Percentiles rank a stretch among this genome's conserved stretches.
Conservation (phyloP, 331 rosid genomes). For the Pyracantha coccinea region DNA sequence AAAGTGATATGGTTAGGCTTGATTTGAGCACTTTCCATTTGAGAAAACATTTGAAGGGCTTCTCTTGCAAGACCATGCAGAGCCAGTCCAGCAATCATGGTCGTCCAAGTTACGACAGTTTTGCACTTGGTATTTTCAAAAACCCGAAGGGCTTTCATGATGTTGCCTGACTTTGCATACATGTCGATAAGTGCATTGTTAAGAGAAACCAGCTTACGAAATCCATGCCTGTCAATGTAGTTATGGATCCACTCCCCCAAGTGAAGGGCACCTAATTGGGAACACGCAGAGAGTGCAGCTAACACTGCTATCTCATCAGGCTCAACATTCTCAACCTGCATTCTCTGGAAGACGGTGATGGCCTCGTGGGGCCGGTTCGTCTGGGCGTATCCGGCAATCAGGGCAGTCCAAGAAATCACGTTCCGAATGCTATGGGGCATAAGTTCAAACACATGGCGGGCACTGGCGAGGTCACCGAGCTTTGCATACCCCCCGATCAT, state of each 20-base stretch:
- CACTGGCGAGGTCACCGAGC: slow-evolving; percentile 38
- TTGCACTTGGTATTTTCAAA: slow-evolving; percentile 37
- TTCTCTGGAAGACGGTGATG: slow-evolving; percentile 35
- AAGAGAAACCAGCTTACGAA: slow-evolving; percentile 31
- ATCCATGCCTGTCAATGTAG: slow-evolving; percentile 33
- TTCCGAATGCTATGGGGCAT: slow-evolving; percentile 36
- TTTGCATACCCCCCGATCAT: slow-evolving; percentile 54
- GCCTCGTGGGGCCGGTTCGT: slow-evolving; percentile 40
- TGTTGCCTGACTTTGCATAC: slow-evolving; percentile 65
- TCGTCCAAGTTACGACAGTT: slow-evolving; percentile 57
- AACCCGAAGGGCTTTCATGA: slow-evolving; percentile 37
- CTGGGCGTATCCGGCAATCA: slow-evolving; percentile 51
- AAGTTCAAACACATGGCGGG: slow-evolving; percentile 44
- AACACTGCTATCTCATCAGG: slow-evolving; percentile 53
- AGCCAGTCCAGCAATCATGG: slow-evolving; percentile 61
- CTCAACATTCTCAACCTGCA: slow-evolving; percentile 51
- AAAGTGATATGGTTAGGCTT: slow-evolving; percentile 53
- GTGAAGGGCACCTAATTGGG: slow-evolving; percentile 51
- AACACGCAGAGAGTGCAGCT: slow-evolving; percentile 62
- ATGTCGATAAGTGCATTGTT: slow-evolving; percentile 59
- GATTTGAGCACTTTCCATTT: slow-evolving; percentile 47
- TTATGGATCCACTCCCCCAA: slow-evolving; percentile 58
- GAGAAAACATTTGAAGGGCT: slow-evolving; percentile 35
- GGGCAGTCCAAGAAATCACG: slow-evolving; percentile 64
- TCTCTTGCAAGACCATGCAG: slow-evolving; percentile 60